Evolutionary conservation across 176 grass and related monocot species (phyloP), one percentile per base, ranked within the genome.

Genomic region (Olyra latifolia): DNA sequence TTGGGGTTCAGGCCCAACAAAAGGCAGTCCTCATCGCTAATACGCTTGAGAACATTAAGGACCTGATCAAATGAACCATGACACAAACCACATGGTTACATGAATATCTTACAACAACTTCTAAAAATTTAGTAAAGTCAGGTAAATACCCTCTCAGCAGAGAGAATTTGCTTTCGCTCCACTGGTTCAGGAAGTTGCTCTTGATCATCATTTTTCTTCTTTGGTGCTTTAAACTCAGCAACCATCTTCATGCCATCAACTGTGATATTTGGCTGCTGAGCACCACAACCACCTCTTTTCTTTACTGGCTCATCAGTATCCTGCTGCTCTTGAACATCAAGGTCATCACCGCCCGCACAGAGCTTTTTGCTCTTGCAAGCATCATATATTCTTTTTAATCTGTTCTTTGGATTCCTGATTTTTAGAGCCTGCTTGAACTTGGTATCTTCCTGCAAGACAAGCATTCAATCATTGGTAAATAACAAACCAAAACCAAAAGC

Each of bases 221-320:
- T 98, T 71, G 90, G 19, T 80, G 85, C 85, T 90, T 98, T 95
- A 57, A 88, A 98, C 77, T 98, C 96, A 42, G 92, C 96, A 76
- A 98, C 90, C 96, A 98, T 98, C 79, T 93, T 98, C 96, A 98
- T 98, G 38, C 96, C 96, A 83, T 98, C 96, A 32, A 98, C 88
- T 41, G 96, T 98, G 67, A 98, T 98, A 86, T 89, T 98, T 71
- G 95, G 92, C 90, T 98, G 95, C 78, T 95, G 95, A 77, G 95
- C 95, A 73, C 95, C 92, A 75, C 95, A 98, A 32, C 95, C 95
- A 78, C 86, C 86, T 83, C 86, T 91, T 88, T 93, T 98, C 77
- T 98, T 98, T 8, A 89, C 80, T 25, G 92, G 86, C 41, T 95
- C 92, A 16, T 95, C 90, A 77, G 80, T 60, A 75, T 98, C 95